phyloP scores from a whole-genome alignment of 345 rosid species.

The Melaleuca quinquenervia region DNA sequence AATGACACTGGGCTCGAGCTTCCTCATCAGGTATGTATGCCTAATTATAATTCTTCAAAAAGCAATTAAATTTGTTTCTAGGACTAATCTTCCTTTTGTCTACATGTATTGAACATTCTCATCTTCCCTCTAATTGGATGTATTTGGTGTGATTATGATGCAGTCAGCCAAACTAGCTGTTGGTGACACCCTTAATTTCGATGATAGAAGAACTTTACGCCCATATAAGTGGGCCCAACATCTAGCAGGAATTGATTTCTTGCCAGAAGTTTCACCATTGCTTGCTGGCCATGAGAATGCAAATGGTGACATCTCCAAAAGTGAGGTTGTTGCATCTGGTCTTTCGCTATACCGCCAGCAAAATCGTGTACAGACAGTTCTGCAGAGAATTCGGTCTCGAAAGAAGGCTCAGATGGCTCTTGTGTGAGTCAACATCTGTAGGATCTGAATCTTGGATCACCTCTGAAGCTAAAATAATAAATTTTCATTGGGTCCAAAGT shows the following conservation, averaged over 20 bases:
- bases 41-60: not conserved
- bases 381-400: slow-evolving; percentile 67
- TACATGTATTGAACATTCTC: not conserved
- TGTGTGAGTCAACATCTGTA: slow-evolving; percentile 58
- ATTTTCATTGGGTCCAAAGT: not conserved
- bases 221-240: slow-evolving; percentile 94
- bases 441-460: slow-evolving; percentile 25
- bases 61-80: not conserved
- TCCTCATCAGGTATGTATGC: slow-evolving; percentile 64
- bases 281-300: slow-evolving; percentile 32
- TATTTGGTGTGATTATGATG: slow-evolving; percentile 18
- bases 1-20: slow-evolving; percentile 78
- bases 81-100: not conserved
- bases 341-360: slow-evolving; percentile 58
- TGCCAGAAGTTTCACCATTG: slow-evolving; percentile 79
- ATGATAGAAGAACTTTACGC: slow-evolving; percentile 51
- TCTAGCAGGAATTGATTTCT: slow-evolving; percentile 88
- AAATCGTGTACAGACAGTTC: slow-evolving; percentile 55
- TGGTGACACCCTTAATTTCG: slow-evolving; percentile 43
- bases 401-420: slow-evolving; percentile 61
- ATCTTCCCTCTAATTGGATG: slow-evolving; percentile 1
- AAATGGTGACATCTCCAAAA: slow-evolving; percentile 34
- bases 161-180: slow-evolving; percentile 81
- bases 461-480: not conserved
- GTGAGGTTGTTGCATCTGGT: slow-evolving; percentile 39